Percentiles rank a stretch among this genome's conserved stretches.
phyloP scores from a whole-genome alignment of 257 asterid species.

The Capsicum chinense region DNA sequence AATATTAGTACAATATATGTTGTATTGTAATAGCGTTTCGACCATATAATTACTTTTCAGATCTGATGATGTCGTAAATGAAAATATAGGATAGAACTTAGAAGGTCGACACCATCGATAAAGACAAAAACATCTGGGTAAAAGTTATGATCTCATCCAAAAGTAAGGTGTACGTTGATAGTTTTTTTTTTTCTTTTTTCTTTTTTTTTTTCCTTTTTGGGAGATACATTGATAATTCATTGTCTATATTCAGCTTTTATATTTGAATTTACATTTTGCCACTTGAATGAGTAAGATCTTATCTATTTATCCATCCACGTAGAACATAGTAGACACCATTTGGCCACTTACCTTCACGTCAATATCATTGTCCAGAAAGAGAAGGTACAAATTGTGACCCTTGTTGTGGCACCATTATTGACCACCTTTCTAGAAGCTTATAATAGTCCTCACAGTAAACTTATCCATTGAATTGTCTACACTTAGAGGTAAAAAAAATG shows the following conservation, averaged over 20 bases:
- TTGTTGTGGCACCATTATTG: not conserved
- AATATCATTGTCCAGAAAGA: not conserved
- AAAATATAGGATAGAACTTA: no score
- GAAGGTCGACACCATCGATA: not conserved
- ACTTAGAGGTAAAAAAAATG: no score
- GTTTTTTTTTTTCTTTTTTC: no score
- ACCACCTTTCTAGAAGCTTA: not conserved
- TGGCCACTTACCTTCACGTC: not conserved
- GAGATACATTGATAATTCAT: not conserved
- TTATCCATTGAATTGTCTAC: no score
- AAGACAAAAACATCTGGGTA: not conserved
- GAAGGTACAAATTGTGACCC: not conserved
- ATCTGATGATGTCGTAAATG: no score
- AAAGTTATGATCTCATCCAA: not conserved
- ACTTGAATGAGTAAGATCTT: not conserved
- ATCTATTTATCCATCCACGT: conserved; percentile 26
- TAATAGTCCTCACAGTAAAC: no score
- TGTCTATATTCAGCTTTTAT: not conserved
- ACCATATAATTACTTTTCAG: no score
- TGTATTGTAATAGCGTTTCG: no score
- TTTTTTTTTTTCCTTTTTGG: no score
- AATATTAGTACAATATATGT: no score
- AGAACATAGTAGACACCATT: not conserved
- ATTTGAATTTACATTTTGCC: not conserved
- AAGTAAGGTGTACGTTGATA: not conserved